A percentile compares a stretch with the other conserved stretches of the same genome.
These are phyloP conservation scores for Sarcocystis neurona DNA, from an alignment of 169 alveolate species.

Conservation along the genomic window DNA sequence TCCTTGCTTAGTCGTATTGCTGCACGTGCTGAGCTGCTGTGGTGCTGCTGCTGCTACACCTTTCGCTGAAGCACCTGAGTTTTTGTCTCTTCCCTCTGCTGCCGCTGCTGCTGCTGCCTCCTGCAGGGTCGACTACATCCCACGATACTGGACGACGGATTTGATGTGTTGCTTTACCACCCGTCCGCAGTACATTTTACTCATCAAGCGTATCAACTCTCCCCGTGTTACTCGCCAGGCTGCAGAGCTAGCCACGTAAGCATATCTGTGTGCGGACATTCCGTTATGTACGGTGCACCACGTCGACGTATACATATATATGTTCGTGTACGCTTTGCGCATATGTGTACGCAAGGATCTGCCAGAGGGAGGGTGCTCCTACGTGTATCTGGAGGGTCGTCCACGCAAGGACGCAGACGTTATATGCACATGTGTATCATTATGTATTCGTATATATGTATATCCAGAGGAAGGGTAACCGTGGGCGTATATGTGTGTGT, in stretches of 20 bases:
- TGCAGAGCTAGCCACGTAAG: slow-evolving; percentile 41
- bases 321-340: too few species aligned
- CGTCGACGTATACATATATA: too few species aligned
- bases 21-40: too few species aligned
- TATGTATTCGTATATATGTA: too few species aligned
- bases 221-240: slow-evolving; percentile 41
- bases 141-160: slow-evolving; percentile 30
- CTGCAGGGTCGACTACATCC: slow-evolving; percentile 45
- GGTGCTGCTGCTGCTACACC: too few species aligned
- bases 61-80: too few species aligned
- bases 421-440: too few species aligned
- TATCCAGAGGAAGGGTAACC: too few species aligned
- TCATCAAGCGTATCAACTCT: slow-evolving; percentile 39
- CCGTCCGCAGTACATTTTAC: slow-evolving; percentile 5
- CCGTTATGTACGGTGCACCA: not conserved
- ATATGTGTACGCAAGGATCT: not conserved
- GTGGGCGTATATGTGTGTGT: too few species aligned
- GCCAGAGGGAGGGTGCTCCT: not conserved
- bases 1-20: too few species aligned
- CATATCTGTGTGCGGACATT: not conserved
- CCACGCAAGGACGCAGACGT: too few species aligned
- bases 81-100: not conserved
- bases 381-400: too few species aligned
- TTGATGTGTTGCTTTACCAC: slow-evolving; percentile 10
- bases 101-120: not conserved